Conservation (phyloP, 192 early-diverging fungal genomes). For the Coemansia sp. region DNA sequence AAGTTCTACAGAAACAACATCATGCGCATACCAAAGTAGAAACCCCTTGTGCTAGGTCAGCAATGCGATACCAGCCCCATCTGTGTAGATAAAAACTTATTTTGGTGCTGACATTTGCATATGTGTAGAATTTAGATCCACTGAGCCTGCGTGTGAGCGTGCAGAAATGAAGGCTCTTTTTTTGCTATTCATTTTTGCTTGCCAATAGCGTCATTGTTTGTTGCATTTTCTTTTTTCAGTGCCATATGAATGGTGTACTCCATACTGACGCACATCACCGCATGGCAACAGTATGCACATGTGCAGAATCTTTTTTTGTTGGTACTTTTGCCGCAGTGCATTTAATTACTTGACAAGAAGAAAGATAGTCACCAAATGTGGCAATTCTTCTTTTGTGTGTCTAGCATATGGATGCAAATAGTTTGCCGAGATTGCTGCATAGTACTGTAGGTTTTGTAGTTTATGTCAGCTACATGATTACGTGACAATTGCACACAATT, state of each 20-base stretch:
- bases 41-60: neutral
- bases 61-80: neutral
- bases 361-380: conserved; percentile 4
- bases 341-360: conserved; percentile 15
- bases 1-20: neutral
- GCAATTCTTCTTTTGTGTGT: conserved; percentile 5
- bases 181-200: neutral
- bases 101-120: neutral
- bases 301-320: neutral
- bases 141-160: neutral
- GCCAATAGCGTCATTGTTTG: too few species aligned
- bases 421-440: conserved; percentile 17
- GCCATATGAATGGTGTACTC: too few species aligned
- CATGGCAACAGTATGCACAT: conserved; percentile 9
- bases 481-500: too few species aligned
- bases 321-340: conserved; percentile 5
- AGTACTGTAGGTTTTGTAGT: too few species aligned
- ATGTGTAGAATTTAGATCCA: neutral
- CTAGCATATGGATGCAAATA: neutral
- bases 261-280: too few species aligned
- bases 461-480: too few species aligned
- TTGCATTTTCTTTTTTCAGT: too few species aligned
- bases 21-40: neutral
- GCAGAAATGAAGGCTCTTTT: neutral
- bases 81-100: neutral